Conservation (phyloP, 495 filamentous ascomycete genomes). For the Pyronema domesticum region DNA sequence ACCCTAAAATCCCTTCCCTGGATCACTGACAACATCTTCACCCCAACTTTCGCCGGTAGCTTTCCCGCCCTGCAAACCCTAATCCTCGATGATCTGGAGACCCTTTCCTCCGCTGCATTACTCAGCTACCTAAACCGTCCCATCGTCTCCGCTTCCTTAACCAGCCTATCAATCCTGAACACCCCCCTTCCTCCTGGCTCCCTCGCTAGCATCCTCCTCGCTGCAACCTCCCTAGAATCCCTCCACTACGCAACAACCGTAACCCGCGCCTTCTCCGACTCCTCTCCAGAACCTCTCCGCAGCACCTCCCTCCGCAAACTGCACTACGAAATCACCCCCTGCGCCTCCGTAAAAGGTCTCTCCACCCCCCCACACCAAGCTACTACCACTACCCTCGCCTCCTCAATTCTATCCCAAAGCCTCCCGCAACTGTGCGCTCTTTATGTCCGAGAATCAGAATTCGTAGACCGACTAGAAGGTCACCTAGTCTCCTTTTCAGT, state of each 20-base stretch:
- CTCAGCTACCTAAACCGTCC: slow-evolving; percentile 44
- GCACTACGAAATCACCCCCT: slow-evolving; percentile 65
- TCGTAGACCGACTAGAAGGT: slow-evolving; percentile 54
- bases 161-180: slow-evolving; percentile 35
- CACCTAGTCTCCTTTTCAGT: slow-evolving; percentile 15
- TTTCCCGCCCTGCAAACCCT: slow-evolving; percentile 42
- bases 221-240: slow-evolving; percentile 23
- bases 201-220: slow-evolving; percentile 24
- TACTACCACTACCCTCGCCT: slow-evolving; percentile 78
- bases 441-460: slow-evolving; percentile 69
- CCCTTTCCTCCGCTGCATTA: slow-evolving; percentile 47
- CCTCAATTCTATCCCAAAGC: slow-evolving; percentile 53
- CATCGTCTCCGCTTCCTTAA: slow-evolving; percentile 24
- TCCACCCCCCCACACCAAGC: slow-evolving; percentile 40
- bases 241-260: slow-evolving; percentile 25
- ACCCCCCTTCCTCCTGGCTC: slow-evolving; percentile 40
- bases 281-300: slow-evolving; percentile 41
- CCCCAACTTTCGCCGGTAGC: slow-evolving; percentile 48
- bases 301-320: slow-evolving; percentile 50
- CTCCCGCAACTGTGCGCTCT: slow-evolving; percentile 55
- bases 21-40: slow-evolving; percentile 63
- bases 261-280: slow-evolving; percentile 25
- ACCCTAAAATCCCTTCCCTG: slow-evolving; percentile 48
- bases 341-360: slow-evolving; percentile 35
- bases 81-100: slow-evolving; percentile 43